Conservation (phyloP, 2,329 filamentous ascomycete genomes). For the Fusarium sp. region DNA sequence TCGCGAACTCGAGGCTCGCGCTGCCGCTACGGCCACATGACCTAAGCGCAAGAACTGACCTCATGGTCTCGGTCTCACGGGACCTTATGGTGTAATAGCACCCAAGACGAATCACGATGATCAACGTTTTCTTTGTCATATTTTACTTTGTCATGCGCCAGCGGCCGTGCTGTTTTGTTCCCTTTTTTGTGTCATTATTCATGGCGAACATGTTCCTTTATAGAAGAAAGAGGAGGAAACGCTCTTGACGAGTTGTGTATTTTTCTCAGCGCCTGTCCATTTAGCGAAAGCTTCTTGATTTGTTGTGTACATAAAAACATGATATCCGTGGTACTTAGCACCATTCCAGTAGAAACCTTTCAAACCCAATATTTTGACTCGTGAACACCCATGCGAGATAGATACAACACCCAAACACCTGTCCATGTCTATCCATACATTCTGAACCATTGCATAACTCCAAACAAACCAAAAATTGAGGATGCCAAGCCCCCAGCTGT, state of each 20-base stretch:
- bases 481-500: slow-evolving; percentile 1
- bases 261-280: slow-evolving; percentile 22
- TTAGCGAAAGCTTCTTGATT: slow-evolving; percentile 35
- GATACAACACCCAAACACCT: slow-evolving; percentile 14
- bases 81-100: slow-evolving; percentile 12
- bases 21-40: slow-evolving; percentile 43
- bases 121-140: slow-evolving; percentile 37
- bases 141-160: slow-evolving; percentile 16
- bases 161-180: slow-evolving; percentile 15
- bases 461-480: neutral
- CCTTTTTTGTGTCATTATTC: slow-evolving; percentile 5
- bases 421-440: neutral
- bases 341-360: slow-evolving; percentile 9
- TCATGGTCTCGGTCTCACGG: neutral
- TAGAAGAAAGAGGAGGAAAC: slow-evolving; percentile 22
- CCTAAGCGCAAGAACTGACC: neutral
- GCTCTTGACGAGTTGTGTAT: slow-evolving; percentile 20
- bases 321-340: slow-evolving; percentile 33
- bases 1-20: slow-evolving; percentile 68
- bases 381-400: neutral
- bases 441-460: slow-evolving; percentile 1
- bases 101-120: slow-evolving; percentile 40
- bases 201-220: slow-evolving; percentile 16
- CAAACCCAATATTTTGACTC: neutral
- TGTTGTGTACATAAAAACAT: slow-evolving; percentile 31